Percentiles rank a stretch among this genome's conserved stretches.
Conservation (phyloP, 2,329 filamentous ascomycete species). For the Beauveria varroae region DNA sequence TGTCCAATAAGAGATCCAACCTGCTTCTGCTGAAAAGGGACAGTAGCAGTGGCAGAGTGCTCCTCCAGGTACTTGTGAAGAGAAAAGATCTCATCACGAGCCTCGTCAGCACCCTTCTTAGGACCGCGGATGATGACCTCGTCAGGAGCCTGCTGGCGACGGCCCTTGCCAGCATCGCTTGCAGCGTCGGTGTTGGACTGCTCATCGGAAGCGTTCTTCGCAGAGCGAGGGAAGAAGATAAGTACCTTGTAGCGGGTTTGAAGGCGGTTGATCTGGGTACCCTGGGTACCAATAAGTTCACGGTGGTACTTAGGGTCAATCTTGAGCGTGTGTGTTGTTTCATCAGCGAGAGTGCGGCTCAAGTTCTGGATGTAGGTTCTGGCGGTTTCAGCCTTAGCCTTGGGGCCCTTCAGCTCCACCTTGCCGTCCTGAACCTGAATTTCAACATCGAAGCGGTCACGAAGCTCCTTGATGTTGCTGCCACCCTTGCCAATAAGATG, state of each 20-base stretch:
- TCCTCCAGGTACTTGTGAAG: conserved; percentile 86
- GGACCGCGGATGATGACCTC: conserved; percentile 89
- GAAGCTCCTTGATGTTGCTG: conserved; percentile 57
- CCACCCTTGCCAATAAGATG: conserved; percentile 66
- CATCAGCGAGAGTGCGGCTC: conserved; percentile 79
- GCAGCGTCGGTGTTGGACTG: conserved; percentile 60
- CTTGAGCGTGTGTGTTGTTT: conserved; percentile 79
- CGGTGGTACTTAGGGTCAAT: conserved; percentile 91
- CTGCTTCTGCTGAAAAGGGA: conserved; percentile 85
- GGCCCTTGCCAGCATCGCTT: conserved; percentile 58
- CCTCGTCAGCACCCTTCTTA: conserved; percentile 85
- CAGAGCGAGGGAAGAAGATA: conserved; percentile 79
- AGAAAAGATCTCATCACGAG: conserved; percentile 83
- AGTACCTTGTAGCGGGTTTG: conserved; percentile 90
- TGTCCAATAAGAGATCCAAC: conserved; percentile 90
- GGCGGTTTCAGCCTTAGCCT: conserved; percentile 85
- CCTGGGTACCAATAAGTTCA: conserved; percentile 84
- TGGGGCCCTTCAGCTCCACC: conserved; percentile 91
- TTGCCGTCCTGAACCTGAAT: conserved; percentile 91
- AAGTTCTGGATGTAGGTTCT: conserved; percentile 74
- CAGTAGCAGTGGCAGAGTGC: conserved; percentile 70
- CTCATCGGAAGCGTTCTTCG: conserved; percentile 60
- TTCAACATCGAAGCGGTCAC: conserved; percentile 61
- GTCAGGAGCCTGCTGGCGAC: conserved; percentile 69
- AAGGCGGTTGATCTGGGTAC: conserved; percentile 81